Base-by-base conservation (phyloP, 2,329 filamentous ascomycete genomes). In the Bretziella fagacearum region DNA sequence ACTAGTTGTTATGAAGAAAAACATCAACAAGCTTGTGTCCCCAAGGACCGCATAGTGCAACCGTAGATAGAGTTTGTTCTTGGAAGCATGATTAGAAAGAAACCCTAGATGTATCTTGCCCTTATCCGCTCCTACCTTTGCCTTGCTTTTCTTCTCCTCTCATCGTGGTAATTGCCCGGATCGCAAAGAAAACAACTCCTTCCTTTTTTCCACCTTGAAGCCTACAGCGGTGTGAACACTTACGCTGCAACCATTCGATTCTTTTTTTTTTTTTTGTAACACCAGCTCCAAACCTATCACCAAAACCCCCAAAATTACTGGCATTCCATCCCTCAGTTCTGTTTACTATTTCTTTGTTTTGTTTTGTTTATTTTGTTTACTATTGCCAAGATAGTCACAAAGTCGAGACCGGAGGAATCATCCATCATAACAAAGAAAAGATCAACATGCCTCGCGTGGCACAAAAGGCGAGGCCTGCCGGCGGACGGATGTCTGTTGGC, bases 391-490 rank as follows among this genome's bases (percentile, higher is more conserved):
- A n/a, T n/a, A n/a, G n/a, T n/a, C n/a, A n/a, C n/a, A n/a, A n/a
- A n/a, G n/a, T n/a, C n/a, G n/a, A n/a, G n/a, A n/a, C n/a, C n/a
- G n/a, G 17, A 43, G 18, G 2, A 10, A 26, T 17, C 26, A 10
- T 30, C n/a, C 25, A 7, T 43, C 40, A 43, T 10, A 15, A 42
- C 23, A 36, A 39, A 39, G 17, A 39, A 13, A 5, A 39, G 6
- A 22, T 23, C 35, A 23, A 56, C 49, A 77, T 77, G 73, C 68
- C 73, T 65, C 71, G 73, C 56, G 71, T 75, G 54, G 68, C 71
- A 49, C 70, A 75, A 56, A 64, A 61, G 27, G 66, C 70, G 53
- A 71, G 72, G 54, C 60, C 67, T 45, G 68, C 65, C 55, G 65
- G 59, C 55, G 62, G 57, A 56, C 67, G 67, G 58, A 62, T 64